Evolutionary conservation across 257 asterid species (phyloP), one percentile per base, ranked within the genome.

Genomic region (Cynanchum wilfordii): DNA sequence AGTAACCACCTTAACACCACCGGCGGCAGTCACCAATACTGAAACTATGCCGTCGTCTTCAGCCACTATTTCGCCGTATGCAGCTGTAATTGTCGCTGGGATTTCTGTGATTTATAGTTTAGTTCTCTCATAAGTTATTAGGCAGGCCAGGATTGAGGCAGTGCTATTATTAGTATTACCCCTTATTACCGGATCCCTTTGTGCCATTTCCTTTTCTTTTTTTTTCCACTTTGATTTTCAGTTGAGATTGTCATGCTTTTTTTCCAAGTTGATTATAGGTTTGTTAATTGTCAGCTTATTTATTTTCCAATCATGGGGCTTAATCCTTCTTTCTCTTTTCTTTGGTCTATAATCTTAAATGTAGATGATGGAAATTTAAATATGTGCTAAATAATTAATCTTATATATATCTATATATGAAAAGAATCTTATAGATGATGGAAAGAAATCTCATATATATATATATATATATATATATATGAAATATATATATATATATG

Each of bases 101-200:
- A 54, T 65, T 16, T 77, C 77, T 10, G 10, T 71, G 72, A 27
- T 59, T 25, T 2, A 12, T 49, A 75, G 73, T 66, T 66, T 58
- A 65, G 51, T 66, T 71, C 10, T 70, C 40, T 70, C 24, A 10
- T 73, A 73, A 44, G 54, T n/a, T 70, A 33, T 33, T 33, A 42
- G 60, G 75, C 66, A 42, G 60, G 75, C 66, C 79, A 79, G 82
- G 82, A 75, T 68, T 45, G 82, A 79, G 79, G 82, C 79, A 79
- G 82, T 79, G 82, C 79, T 58, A 25, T 33, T 33, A 33, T 33
- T 33, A 33, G 38, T 33, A 33, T 2, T 33, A 30, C 36, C 59
- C 42, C 17, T 5, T 40, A 24, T 17, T 38, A 33, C 4, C 38
- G 57, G 44, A 15, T 17, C 24, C 60, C 62, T 25, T 24, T 58